Evolutionary conservation across 2,329 filamentous ascomycete genomes (phyloP).

Genomic region (Nigrograna mackinnonii): DNA sequence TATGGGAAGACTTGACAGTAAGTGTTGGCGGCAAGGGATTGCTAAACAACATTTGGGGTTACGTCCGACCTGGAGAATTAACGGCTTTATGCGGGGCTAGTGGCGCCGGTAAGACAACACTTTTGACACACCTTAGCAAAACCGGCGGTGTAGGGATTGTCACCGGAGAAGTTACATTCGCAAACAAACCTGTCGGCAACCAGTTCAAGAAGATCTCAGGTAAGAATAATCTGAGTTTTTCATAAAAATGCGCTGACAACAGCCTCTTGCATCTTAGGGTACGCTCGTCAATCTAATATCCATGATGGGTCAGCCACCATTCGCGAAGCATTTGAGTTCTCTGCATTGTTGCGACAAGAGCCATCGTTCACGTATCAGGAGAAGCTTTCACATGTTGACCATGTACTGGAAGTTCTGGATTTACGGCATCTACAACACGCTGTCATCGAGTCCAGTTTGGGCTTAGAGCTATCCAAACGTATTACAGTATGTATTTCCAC

Average conservation of each 20-base stretch:
- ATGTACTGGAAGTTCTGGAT: constrained; percentile 84
- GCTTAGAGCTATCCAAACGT: too few relatives aligned
- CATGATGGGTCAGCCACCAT: constrained; percentile 63
- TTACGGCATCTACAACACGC: too few relatives aligned
- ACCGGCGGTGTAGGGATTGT: constrained; percentile 84
- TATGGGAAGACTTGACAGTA: too few relatives aligned
- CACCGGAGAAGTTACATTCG: constrained; percentile 70
- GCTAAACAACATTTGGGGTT: constrained; percentile 54
- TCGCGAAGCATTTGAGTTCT: constrained; percentile 77
- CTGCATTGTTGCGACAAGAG: constrained; percentile 78
- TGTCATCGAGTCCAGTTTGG: too few relatives aligned
- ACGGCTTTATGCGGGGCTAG: constrained; percentile 30
- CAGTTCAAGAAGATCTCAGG: too few relatives aligned
- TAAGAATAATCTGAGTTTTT: too few relatives aligned
- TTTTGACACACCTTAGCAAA: constrained; percentile 79
- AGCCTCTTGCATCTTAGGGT: too few relatives aligned
- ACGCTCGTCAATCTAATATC: constrained; percentile 56
- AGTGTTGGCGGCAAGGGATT: too few relatives aligned
- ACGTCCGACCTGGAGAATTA: constrained; percentile 51
- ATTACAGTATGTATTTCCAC: too few relatives aligned
- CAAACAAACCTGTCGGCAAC: too few relatives aligned
- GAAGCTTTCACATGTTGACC: constrained; percentile 81
- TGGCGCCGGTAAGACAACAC: constrained; percentile 84
- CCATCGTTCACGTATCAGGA: constrained; percentile 65
- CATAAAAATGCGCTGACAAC: too few relatives aligned